Evolutionary conservation across 371 early-diverging fungal species (phyloP).

Genomic region (Mortierella sp.): DNA sequence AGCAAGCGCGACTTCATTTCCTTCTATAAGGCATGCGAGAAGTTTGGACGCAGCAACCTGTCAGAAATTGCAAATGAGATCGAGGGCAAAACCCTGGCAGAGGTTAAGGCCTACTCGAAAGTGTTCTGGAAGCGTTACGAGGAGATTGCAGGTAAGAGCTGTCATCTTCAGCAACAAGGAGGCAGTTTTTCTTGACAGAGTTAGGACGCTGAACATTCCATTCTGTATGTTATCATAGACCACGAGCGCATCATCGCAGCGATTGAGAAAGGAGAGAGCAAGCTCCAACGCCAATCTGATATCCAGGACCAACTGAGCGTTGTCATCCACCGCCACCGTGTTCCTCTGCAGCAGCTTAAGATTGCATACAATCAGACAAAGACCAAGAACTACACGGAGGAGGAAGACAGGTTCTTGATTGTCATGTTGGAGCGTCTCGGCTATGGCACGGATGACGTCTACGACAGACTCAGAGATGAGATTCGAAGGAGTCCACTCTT

Average conservation of each 20-base stretch:
- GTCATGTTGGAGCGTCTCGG: constrained; percentile 91
- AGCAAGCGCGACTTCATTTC: constrained; percentile 90
- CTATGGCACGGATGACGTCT: constrained; percentile 90
- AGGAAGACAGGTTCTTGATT: constrained; percentile 96
- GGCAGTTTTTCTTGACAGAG: not conserved
- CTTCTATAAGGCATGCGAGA: constrained; percentile 92
- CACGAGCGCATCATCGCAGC: constrained; percentile 87
- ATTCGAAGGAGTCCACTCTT: constrained; percentile 87
- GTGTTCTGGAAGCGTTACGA: constrained; percentile 91
- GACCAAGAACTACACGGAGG: constrained; percentile 91
- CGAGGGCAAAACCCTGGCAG: constrained; percentile 90
- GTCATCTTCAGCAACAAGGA: not conserved
- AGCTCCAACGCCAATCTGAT: constrained; percentile 80
- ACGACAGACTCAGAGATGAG: constrained; percentile 90
- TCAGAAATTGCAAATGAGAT: constrained; percentile 82
- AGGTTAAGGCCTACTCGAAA: constrained; percentile 84
- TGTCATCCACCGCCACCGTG: constrained; percentile 76
- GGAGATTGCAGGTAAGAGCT: constrained; percentile 70
- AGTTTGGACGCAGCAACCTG: constrained; percentile 84
- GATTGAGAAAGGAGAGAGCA: constrained; percentile 90
- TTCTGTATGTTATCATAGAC: constrained; percentile 55
- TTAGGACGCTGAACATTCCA: not conserved
- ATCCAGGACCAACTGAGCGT: constrained; percentile 82
- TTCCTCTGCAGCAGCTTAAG: constrained; percentile 88
- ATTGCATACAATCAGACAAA: constrained; percentile 86